A percentile compares a stretch with the other conserved stretches of the same genome.
Conservation (phyloP, 163 green algal species). For the Scenedesmus sp. region DNA sequence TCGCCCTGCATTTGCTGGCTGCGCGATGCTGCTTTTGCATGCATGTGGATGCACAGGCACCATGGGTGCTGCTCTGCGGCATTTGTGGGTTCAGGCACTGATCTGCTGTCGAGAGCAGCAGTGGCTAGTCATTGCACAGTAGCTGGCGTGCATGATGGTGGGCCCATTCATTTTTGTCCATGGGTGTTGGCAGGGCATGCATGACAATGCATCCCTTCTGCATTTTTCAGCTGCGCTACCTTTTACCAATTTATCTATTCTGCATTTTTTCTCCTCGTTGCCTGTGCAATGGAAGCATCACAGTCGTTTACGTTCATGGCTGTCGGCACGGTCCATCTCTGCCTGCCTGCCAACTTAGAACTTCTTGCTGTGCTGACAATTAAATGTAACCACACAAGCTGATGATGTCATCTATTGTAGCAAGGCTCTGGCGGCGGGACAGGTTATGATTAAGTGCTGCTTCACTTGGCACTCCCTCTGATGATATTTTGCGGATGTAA, state of each 20-base stretch:
- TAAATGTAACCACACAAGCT: too few relatives aligned
- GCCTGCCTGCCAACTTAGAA: neutral
- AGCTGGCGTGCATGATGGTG: neutral
- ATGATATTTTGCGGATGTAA: too few relatives aligned
- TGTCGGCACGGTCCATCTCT: neutral
- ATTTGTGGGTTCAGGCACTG: neutral
- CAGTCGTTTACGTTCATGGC: neutral
- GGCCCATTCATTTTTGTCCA: neutral
- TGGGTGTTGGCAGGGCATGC: neutral
- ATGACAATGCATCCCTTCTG: too few relatives aligned
- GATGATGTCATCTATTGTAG: too few relatives aligned
- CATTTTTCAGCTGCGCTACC: too few relatives aligned
- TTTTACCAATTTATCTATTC: too few relatives aligned
- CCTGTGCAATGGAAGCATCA: too few relatives aligned
- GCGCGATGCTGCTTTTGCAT: neutral
- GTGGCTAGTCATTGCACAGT: neutral
- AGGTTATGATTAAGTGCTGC: too few relatives aligned
- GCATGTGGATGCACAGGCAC: neutral
- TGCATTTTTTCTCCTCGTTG: too few relatives aligned
- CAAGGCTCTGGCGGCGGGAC: too few relatives aligned
- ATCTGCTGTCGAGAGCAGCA: neutral
- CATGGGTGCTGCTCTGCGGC: neutral
- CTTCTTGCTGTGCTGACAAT: neutral
- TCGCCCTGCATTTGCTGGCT: neutral
- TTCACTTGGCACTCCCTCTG: too few relatives aligned